phyloP scores from a whole-genome alignment of 768 basidiomycete genomes.

The Hysterangium stoloniferum region DNA sequence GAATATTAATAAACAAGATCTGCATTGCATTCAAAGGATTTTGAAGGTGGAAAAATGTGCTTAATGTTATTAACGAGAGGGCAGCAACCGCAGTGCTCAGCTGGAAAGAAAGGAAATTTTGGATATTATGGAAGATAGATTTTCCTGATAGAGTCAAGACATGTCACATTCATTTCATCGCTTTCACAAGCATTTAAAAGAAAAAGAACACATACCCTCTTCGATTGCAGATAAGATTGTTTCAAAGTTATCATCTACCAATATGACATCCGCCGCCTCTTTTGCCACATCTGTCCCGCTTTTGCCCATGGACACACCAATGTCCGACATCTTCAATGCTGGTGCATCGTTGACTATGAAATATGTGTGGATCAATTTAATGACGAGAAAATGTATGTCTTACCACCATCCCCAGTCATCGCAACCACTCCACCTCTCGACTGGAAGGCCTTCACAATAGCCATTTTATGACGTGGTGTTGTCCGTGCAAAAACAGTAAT shows the following conservation, averaged over 20 bases:
- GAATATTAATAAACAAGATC: slow-evolving; percentile 97
- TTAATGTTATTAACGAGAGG: slow-evolving; percentile 88
- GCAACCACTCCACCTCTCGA: slow-evolving; percentile 83
- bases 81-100: slow-evolving; percentile 97
- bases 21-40: slow-evolving; percentile 98
- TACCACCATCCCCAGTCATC: slow-evolving; percentile 96
- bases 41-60: slow-evolving; percentile 80
- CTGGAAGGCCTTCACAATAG: slow-evolving; percentile 92
- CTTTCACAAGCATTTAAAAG: background rate
- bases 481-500: slow-evolving; percentile 92
- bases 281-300: slow-evolving; percentile 99
- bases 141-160: slow-evolving; percentile 50
- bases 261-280: slow-evolving; percentile 94
- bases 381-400: background rate
- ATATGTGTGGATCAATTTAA: background rate
- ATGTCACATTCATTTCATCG: slow-evolving; percentile 15
- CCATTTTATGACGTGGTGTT: slow-evolving; percentile 96
- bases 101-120: slow-evolving; percentile 96
- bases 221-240: slow-evolving; percentile 92
- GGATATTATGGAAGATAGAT: slow-evolving; percentile 98
- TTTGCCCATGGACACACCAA: slow-evolving; percentile 96
- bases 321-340: slow-evolving; percentile 95
- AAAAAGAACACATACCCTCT: slow-evolving; percentile 53
- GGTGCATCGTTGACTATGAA: slow-evolving; percentile 88
- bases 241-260: slow-evolving; percentile 95